Evolutionary conservation across 2,329 filamentous ascomycete species (phyloP).

Genomic region (Penicillium sp.): DNA sequence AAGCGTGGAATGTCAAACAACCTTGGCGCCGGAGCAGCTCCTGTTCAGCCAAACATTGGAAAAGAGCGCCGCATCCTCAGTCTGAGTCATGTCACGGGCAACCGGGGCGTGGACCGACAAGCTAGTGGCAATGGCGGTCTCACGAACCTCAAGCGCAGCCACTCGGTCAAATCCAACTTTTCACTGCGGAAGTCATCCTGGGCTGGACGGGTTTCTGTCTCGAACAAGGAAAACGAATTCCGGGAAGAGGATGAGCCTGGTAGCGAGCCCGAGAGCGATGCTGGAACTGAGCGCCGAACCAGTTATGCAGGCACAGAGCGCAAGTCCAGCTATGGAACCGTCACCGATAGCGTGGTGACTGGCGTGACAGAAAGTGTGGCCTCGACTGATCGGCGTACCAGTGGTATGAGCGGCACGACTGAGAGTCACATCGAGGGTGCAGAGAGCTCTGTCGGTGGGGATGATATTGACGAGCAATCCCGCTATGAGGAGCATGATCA

Average conservation of each 20-base stretch:
- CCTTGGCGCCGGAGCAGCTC: constrained; percentile 45
- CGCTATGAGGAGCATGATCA: constrained; percentile 19
- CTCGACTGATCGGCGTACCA: constrained; percentile 44
- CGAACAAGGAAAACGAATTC: constrained; percentile 67
- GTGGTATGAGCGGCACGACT: constrained; percentile 42
- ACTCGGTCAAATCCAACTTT: constrained; percentile 72
- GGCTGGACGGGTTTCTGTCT: constrained; percentile 56
- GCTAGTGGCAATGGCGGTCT: constrained; percentile 43
- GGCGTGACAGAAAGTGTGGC: constrained; percentile 44
- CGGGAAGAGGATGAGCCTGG: constrained; percentile 65
- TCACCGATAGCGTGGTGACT: constrained; percentile 46
- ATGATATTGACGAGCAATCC: constrained; percentile 22
- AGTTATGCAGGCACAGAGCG: constrained; percentile 46
- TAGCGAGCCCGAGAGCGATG: constrained; percentile 55
- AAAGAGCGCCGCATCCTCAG: constrained; percentile 81
- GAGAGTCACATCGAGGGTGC: constrained; percentile 28
- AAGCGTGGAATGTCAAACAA: constrained; percentile 57
- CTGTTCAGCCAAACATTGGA: constrained; percentile 51
- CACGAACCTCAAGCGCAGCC: constrained; percentile 73
- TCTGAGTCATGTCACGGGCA: constrained; percentile 85
- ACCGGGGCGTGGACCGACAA: constrained; percentile 51
- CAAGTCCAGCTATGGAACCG: constrained; percentile 34
- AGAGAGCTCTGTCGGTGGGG: constrained; percentile 25
- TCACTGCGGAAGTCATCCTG: constrained; percentile 71
- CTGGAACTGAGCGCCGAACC: constrained; percentile 48